Conservation (phyloP, 495 filamentous ascomycete species). For the Penicillium longicatenatum region DNA sequence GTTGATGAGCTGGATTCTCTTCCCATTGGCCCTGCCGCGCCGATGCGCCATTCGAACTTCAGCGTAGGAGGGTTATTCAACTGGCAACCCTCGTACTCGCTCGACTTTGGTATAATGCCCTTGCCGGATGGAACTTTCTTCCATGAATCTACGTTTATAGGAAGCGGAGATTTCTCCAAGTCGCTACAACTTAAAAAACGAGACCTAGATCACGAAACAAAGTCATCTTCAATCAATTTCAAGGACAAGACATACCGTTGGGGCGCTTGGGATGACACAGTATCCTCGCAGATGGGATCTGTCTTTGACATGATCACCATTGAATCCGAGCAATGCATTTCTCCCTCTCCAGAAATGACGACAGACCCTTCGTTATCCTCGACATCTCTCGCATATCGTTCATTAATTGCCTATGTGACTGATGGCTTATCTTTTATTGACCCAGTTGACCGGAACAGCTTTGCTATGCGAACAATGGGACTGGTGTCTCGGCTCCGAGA, state of each 20-base stretch:
- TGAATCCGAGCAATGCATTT: slow-evolving; percentile 21
- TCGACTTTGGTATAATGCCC: slow-evolving; percentile 73
- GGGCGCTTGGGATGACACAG: slow-evolving; percentile 68
- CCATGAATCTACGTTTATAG: slow-evolving; percentile 74
- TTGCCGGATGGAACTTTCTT: slow-evolving; percentile 71
- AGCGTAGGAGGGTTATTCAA: slow-evolving; percentile 44
- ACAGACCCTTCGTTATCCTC: slow-evolving; percentile 3
- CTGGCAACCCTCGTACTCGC: slow-evolving; percentile 61
- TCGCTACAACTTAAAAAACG: slow-evolving; percentile 42
- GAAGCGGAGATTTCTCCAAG: slow-evolving; percentile 64
- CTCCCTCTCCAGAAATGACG: slow-evolving; percentile 2
- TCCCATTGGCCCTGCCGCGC: slow-evolving; percentile 1
- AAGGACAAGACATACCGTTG: slow-evolving; percentile 58
- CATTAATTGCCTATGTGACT: slow-evolving; percentile 51
- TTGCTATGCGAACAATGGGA: slow-evolving; percentile 33
- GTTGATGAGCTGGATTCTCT: slow-evolving; percentile 17
- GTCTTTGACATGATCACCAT: slow-evolving; percentile 56
- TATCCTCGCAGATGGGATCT: slow-evolving; percentile 67
- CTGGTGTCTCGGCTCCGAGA: slow-evolving; percentile 34
- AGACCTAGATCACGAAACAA: slow-evolving; percentile 36
- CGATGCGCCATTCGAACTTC: slow-evolving; percentile 11
- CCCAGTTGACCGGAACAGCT: slow-evolving; percentile 46
- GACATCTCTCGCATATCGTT: slow-evolving; percentile 27
- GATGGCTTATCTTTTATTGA: slow-evolving; percentile 55
- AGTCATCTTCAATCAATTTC: slow-evolving; percentile 40